Conservation (phyloP, 2,329 filamentous ascomycete species). For the Trichoderma gracile region DNA sequence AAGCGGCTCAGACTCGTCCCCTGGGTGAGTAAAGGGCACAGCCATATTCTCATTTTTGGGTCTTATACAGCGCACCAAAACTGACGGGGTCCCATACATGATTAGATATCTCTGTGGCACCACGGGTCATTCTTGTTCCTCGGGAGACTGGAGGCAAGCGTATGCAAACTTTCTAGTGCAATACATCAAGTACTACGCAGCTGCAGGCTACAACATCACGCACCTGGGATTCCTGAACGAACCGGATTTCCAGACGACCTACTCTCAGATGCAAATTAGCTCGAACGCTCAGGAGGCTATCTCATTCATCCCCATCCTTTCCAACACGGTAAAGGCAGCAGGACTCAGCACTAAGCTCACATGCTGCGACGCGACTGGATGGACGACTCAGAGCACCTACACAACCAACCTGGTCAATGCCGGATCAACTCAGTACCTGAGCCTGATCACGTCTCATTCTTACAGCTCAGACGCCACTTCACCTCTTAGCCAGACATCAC, state of each 20-base stretch:
- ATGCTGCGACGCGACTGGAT: slow-evolving; percentile 12
- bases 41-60: neutral
- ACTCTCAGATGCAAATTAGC: slow-evolving; percentile 19
- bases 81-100: neutral
- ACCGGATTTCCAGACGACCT: slow-evolving; percentile 4
- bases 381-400: slow-evolving; percentile 12
- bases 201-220: slow-evolving; percentile 11
- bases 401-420: slow-evolving; percentile 16
- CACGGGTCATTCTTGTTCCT: slow-evolving; percentile 11
- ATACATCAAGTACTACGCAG: slow-evolving; percentile 13
- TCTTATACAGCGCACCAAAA: too few species aligned
- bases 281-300: slow-evolving; percentile 18
- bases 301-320: slow-evolving; percentile 9
- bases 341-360: slow-evolving; percentile 13
- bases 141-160: slow-evolving; percentile 15
- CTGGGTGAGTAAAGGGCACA: neutral
- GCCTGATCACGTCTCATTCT: slow-evolving; percentile 7
- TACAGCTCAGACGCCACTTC: slow-evolving; percentile 12
- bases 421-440: slow-evolving; percentile 3
- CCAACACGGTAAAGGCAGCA: slow-evolving; percentile 11
- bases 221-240: slow-evolving; percentile 18
- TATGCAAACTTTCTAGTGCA: slow-evolving; percentile 19
- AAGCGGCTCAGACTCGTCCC: slow-evolving; percentile 9
- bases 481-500: slow-evolving; percentile 7
- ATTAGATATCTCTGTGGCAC: slow-evolving; percentile 6